Conservation (phyloP, 805 yeast genomes). For the Yarrowia sp. region DNA sequence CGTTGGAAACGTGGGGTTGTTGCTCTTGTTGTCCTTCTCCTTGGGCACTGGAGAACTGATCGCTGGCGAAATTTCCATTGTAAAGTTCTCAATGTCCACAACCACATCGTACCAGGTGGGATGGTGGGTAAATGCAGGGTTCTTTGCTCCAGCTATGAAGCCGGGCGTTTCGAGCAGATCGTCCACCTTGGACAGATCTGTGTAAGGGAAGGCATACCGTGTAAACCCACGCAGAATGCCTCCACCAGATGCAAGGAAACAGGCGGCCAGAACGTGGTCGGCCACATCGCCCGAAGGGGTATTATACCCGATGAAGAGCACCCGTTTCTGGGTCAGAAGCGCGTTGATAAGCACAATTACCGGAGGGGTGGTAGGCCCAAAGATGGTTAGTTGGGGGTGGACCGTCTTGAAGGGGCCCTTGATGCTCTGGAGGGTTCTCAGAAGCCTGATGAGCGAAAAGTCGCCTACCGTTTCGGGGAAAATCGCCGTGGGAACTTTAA, state of each 20-base stretch:
- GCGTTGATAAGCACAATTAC: slow-evolving; percentile 60
- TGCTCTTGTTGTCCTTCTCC: slow-evolving; percentile 32
- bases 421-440: slow-evolving; percentile 47
- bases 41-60: slow-evolving; percentile 41
- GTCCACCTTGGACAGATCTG: slow-evolving; percentile 63
- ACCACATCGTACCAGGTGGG: slow-evolving; percentile 64
- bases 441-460: slow-evolving; percentile 45
- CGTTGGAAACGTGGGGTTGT: background rate
- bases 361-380: slow-evolving; percentile 63
- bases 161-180: slow-evolving; percentile 58
- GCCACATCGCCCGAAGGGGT: slow-evolving; percentile 60
- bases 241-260: slow-evolving; percentile 59
- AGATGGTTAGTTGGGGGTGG: slow-evolving; percentile 59
- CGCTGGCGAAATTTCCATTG: slow-evolving; percentile 47
- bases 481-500: slow-evolving; percentile 48
- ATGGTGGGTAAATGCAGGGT: slow-evolving; percentile 63
- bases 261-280: slow-evolving; percentile 57
- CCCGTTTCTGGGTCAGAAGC: slow-evolving; percentile 59
- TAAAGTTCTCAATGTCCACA: slow-evolving; percentile 58
- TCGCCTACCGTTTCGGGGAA: slow-evolving; percentile 49
- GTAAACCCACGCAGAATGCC: slow-evolving; percentile 60
- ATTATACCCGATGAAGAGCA: slow-evolving; percentile 59
- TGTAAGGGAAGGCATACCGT: slow-evolving; percentile 61
- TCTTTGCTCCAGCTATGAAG: slow-evolving; percentile 65
- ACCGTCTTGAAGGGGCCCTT: slow-evolving; percentile 45